Conservation (phyloP, 192 early-diverging fungal genomes). For the Entomortierella beljakovae region DNA sequence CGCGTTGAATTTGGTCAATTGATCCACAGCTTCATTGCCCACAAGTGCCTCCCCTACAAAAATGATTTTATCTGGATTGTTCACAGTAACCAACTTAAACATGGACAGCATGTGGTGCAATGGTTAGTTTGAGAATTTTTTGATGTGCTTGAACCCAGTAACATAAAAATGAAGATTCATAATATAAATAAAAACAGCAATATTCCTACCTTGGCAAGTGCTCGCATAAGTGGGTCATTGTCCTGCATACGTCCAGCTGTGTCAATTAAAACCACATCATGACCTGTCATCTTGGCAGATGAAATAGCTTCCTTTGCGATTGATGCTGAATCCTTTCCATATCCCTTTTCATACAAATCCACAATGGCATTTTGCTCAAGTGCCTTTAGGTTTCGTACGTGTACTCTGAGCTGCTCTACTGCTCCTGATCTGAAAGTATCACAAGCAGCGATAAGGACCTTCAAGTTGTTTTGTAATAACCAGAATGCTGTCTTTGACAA, state of each 20-base stretch:
- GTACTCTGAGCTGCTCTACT: constrained; percentile 94
- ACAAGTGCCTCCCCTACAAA: constrained; percentile 98
- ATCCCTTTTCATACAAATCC: constrained; percentile 94
- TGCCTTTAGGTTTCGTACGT: constrained; percentile 87
- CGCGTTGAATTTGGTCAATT: constrained; percentile 96
- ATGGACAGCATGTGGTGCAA: not conserved
- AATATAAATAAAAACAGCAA: not conserved
- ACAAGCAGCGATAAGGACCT: constrained; percentile 93
- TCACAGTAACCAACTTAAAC: constrained; percentile 82
- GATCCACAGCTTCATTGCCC: constrained; percentile 97
- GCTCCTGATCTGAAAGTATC: constrained; percentile 97
- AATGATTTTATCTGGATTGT: constrained; percentile 95
- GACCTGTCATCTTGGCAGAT: constrained; percentile 72
- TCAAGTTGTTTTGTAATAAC: constrained; percentile 91
- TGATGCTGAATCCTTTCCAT: constrained; percentile 95
- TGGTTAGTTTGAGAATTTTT: not conserved
- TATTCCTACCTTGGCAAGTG: constrained; percentile 81
- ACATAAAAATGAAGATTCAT: not conserved
- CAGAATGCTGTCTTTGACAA: constrained; percentile 95
- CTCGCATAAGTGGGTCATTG: constrained; percentile 97
- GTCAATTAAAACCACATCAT: constrained; percentile 95
- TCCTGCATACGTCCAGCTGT: constrained; percentile 99
- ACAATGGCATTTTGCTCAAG: constrained; percentile 74
- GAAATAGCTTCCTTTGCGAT: constrained; percentile 95
- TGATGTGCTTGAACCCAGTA: not conserved